Evolutionary conservation across 495 filamentous ascomycete genomes (phyloP).

Genomic region (Cryomyces minteri): DNA sequence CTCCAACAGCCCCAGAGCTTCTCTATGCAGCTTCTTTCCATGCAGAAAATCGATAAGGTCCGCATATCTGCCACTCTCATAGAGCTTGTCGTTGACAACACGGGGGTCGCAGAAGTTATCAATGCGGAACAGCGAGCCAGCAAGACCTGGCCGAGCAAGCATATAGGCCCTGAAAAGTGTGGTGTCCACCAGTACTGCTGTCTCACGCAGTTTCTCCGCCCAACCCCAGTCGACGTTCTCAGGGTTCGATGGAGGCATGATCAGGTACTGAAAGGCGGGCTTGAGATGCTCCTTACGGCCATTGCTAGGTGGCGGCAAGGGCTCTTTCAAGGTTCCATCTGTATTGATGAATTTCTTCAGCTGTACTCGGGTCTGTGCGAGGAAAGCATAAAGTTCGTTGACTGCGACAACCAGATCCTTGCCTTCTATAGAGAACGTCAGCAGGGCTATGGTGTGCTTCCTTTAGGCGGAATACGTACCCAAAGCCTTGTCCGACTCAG

Average conservation of each 20-base stretch:
- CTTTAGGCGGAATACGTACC: conserved; percentile 12
- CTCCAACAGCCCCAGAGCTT: conserved; percentile 65
- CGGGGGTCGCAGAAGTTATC: conserved; percentile 94
- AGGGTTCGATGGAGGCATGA: conserved; percentile 22
- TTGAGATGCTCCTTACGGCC: conserved; percentile 16
- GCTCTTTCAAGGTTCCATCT: conserved; percentile 49
- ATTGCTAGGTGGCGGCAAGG: conserved; percentile 29
- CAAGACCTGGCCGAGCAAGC: conserved; percentile 68
- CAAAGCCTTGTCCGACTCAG: conserved; percentile 26
- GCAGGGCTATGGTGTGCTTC: not conserved
- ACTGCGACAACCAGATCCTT: conserved; percentile 70
- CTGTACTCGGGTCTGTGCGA: conserved; percentile 64
- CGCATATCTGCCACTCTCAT: conserved; percentile 75
- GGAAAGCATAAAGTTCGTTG: conserved; percentile 62
- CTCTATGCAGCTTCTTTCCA: conserved; percentile 80
- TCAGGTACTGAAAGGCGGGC: conserved; percentile 20
- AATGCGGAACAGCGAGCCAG: conserved; percentile 81
- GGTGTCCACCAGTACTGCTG: conserved; percentile 75
- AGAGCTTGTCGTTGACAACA: conserved; percentile 81
- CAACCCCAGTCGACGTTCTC: conserved; percentile 37
- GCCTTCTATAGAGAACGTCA: conserved; percentile 27
- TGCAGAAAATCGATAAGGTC: conserved; percentile 95
- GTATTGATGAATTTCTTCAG: conserved; percentile 69
- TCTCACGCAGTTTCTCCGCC: conserved; percentile 46
- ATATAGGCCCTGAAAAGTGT: conserved; percentile 88